Percentiles rank a stretch among this genome's conserved stretches.
Evolutionary conservation across 345 rosid species (phyloP).

Genomic region (Nasturtium officinale): DNA sequence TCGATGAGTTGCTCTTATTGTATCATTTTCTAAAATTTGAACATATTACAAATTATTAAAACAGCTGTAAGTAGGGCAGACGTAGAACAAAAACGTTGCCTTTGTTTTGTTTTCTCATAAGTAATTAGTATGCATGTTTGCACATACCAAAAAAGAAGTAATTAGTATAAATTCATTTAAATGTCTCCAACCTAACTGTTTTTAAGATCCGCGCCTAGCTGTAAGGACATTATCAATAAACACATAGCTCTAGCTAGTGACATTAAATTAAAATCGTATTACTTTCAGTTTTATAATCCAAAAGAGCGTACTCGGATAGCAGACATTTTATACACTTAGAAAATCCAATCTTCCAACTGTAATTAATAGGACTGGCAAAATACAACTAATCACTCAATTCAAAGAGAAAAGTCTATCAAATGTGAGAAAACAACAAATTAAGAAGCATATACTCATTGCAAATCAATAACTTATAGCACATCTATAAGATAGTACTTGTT

Average conservation of each 20-base stretch:
- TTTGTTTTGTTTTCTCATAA: no score
- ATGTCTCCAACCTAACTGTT: neutral
- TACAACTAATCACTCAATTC: slow-evolving; percentile 21
- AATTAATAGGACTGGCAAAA: neutral
- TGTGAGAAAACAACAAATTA: slow-evolving; percentile 17
- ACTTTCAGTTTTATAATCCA: neutral
- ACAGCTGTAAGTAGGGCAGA: neutral
- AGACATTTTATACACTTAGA: neutral
- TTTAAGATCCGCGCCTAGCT: neutral
- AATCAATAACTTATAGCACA: slow-evolving; percentile 17
- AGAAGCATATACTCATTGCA: neutral
- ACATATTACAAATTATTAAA: neutral
- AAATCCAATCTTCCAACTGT: neutral
- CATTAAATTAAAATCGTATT: neutral
- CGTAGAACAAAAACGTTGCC: neutral
- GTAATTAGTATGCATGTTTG: neutral
- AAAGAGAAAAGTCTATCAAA: slow-evolving; percentile 21
- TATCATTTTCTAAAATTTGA: neutral
- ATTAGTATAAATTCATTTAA: neutral
- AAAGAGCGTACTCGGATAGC: neutral
- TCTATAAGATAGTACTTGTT: neutral
- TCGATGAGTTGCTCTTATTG: no score
- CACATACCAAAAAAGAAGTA: no score
- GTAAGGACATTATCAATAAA: neutral
- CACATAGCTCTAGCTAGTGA: neutral